A percentile compares a stretch with the other conserved stretches of the same genome.
Evolutionary conservation across 2,329 filamentous ascomycete species (phyloP).

Genomic region (Neonectria coccinea): DNA sequence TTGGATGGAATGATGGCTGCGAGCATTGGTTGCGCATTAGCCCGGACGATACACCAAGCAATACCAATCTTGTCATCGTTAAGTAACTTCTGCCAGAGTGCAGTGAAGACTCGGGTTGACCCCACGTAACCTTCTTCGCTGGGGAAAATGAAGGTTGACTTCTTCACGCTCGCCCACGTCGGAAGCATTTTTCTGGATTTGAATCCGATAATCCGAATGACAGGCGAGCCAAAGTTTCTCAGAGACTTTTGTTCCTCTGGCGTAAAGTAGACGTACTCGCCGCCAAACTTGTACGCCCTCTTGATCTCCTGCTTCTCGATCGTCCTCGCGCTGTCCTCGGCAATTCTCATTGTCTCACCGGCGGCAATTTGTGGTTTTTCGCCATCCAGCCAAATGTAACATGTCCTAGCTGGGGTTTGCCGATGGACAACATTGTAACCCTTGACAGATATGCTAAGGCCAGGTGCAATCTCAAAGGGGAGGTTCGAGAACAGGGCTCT

Average conservation of each 20-base stretch:
- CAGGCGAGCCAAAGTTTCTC: constrained; percentile 82
- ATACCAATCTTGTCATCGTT: constrained; percentile 84
- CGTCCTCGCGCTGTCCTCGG: constrained; percentile 80
- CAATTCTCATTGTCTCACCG: constrained; percentile 78
- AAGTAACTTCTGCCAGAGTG: constrained; percentile 87
- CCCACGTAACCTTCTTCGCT: constrained; percentile 91
- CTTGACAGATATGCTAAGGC: constrained; percentile 88
- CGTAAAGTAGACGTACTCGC: constrained; percentile 87
- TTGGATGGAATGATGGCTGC: constrained; percentile 84
- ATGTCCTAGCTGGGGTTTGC: constrained; percentile 83
- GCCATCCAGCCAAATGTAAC: constrained; percentile 89
- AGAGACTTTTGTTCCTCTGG: constrained; percentile 84
- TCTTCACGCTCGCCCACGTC: constrained; percentile 86
- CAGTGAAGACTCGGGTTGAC: constrained; percentile 91
- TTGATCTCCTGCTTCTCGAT: constrained; percentile 86
- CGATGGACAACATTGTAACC: constrained; percentile 91
- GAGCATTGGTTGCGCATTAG: constrained; percentile 82
- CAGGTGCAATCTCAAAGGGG: constrained; percentile 88
- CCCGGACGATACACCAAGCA: constrained; percentile 88
- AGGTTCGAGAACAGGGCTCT: constrained; percentile 87
- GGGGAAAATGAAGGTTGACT: constrained; percentile 93
- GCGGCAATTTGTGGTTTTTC: constrained; percentile 85
- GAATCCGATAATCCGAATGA: constrained; percentile 93
- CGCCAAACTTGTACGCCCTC: constrained; percentile 96
- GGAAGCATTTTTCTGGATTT: constrained; percentile 82